A percentile compares a stretch with the other conserved stretches of the same genome.
These are phyloP conservation scores for Pseudocercospora fijiensis DNA, from an alignment of 2,329 filamentous ascomycete species.

Conservation along the genomic window DNA sequence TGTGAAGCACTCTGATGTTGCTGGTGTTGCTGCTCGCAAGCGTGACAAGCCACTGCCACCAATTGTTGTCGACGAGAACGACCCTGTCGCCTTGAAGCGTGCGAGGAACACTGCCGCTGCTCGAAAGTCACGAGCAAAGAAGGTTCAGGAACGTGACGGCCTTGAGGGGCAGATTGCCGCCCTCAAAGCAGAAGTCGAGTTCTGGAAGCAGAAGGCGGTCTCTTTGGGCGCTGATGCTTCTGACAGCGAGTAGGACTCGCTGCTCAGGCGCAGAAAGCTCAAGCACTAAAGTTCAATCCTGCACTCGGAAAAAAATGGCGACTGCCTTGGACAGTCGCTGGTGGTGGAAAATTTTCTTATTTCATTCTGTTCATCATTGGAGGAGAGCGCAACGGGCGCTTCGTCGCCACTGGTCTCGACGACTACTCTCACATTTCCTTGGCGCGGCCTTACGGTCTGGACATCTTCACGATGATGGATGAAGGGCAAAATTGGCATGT, in stretches of 20 bases:
- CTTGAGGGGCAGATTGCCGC: slow-evolving; percentile 68
- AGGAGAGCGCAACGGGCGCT: slow-evolving; percentile 24
- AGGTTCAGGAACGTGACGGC: slow-evolving; percentile 71
- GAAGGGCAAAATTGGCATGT: slow-evolving; percentile 7
- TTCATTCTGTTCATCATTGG: slow-evolving; percentile 16
- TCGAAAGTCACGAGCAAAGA: slow-evolving; percentile 86
- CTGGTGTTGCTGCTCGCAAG: slow-evolving; percentile 69
- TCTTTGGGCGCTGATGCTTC: slow-evolving; percentile 16
- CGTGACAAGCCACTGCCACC: slow-evolving; percentile 78
- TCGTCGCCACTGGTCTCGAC: slow-evolving; percentile 21
- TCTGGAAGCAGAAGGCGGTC: slow-evolving; percentile 34
- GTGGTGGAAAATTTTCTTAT: slow-evolving; percentile 23
- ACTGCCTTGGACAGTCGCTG: slow-evolving; percentile 20
- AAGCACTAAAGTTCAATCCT: background rate
- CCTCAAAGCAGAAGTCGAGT: slow-evolving; percentile 44
- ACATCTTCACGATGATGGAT: slow-evolving; percentile 9
- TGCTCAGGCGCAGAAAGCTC: background rate
- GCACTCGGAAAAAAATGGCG: slow-evolving; percentile 16
- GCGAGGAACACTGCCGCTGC: slow-evolving; percentile 91
- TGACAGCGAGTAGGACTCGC: slow-evolving; percentile 16
- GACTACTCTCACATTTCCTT: slow-evolving; percentile 21
- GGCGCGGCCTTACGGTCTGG: slow-evolving; percentile 12
- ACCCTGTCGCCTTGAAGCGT: slow-evolving; percentile 83
- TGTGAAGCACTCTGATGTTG: slow-evolving; percentile 64
- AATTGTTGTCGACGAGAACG: slow-evolving; percentile 71